Conservation (phyloP, 306 rosid genomes). For the Vicia villosa region DNA sequence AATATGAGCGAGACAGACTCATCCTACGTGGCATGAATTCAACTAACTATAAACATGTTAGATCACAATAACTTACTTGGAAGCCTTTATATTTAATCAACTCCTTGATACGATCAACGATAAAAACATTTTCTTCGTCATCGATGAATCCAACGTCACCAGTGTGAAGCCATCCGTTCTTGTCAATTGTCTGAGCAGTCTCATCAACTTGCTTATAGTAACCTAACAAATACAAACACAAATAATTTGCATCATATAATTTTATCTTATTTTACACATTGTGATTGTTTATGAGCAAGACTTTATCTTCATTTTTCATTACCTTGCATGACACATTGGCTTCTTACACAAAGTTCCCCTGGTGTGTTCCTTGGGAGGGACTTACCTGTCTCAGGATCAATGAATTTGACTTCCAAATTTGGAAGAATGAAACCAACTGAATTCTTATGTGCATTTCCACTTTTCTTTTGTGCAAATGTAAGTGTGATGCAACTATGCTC, state of each 20-base stretch:
- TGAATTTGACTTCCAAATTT: constrained; percentile 79
- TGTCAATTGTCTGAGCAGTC: constrained; percentile 74
- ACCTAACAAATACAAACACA: constrained; percentile 45
- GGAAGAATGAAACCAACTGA: constrained; percentile 89
- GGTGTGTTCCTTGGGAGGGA: constrained; percentile 80
- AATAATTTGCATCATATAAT: not conserved
- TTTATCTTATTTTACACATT: not conserved
- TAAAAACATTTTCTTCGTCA: constrained; percentile 72
- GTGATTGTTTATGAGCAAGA: not conserved
- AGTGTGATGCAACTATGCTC: constrained; percentile 98
- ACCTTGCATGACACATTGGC: constrained; percentile 96
- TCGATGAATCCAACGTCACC: constrained; percentile 90
- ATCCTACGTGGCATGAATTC: too few relatives aligned
- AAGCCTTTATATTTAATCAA: constrained; percentile 56
- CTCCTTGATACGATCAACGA: constrained; percentile 60
- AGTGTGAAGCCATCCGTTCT: constrained; percentile 84
- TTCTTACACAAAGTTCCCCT: constrained; percentile 84
- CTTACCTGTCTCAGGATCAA: constrained; percentile 71
- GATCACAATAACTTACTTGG: constrained; percentile 42
- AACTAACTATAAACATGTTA: not conserved
- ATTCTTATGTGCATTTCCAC: constrained; percentile 50
- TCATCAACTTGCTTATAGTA: constrained; percentile 80
- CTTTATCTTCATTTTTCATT: constrained; percentile 1
- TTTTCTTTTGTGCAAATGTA: constrained; percentile 53
- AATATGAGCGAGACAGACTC: too few relatives aligned